phyloP scores from a whole-genome alignment of 805 yeast species.

The Wickerhamomyces strasburgensis region DNA sequence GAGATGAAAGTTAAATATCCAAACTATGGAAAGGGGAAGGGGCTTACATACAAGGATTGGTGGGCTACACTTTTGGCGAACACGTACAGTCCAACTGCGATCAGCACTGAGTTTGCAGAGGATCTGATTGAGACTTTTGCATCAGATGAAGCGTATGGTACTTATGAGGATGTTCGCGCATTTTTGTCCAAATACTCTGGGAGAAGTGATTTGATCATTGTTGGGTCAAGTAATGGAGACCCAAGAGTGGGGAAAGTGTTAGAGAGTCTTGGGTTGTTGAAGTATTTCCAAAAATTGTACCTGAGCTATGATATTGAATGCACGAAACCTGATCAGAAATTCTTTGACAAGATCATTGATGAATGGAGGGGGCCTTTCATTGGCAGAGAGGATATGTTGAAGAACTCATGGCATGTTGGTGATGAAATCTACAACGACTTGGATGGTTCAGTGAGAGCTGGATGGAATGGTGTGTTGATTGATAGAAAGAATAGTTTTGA shows the following conservation, averaged over 20 bases:
- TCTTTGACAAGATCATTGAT: slow-evolving; percentile 38
- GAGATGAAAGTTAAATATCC: slow-evolving; percentile 40
- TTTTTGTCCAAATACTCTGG: slow-evolving; percentile 32
- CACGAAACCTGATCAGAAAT: slow-evolving; percentile 45
- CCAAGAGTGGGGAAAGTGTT: slow-evolving; percentile 43
- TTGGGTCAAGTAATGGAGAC: slow-evolving; percentile 61
- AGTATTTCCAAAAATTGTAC: slow-evolving; percentile 40
- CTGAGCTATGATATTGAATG: slow-evolving; percentile 54
- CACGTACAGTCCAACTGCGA: slow-evolving; percentile 34
- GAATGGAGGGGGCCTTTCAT: slow-evolving; percentile 23
- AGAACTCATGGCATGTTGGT: slow-evolving; percentile 59
- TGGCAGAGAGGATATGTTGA: slow-evolving; percentile 19
- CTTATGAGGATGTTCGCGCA: slow-evolving; percentile 50
- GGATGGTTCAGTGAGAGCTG: slow-evolving; percentile 45
- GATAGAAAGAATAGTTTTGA: slow-evolving; percentile 39
- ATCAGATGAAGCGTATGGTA: slow-evolving; percentile 47
- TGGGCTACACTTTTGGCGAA: slow-evolving; percentile 49
- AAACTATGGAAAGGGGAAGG: slow-evolving; percentile 51
- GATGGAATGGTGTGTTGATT: slow-evolving; percentile 56
- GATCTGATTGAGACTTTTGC: slow-evolving; percentile 46
- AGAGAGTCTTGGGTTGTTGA: slow-evolving; percentile 38
- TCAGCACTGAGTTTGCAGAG: slow-evolving; percentile 35
- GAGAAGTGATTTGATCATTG: slow-evolving; percentile 31
- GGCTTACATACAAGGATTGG: slow-evolving; percentile 41
- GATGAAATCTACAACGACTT: slow-evolving; percentile 55